Conservation (phyloP, 78 protist species). For the Dictyostelium firmibasis region DNA sequence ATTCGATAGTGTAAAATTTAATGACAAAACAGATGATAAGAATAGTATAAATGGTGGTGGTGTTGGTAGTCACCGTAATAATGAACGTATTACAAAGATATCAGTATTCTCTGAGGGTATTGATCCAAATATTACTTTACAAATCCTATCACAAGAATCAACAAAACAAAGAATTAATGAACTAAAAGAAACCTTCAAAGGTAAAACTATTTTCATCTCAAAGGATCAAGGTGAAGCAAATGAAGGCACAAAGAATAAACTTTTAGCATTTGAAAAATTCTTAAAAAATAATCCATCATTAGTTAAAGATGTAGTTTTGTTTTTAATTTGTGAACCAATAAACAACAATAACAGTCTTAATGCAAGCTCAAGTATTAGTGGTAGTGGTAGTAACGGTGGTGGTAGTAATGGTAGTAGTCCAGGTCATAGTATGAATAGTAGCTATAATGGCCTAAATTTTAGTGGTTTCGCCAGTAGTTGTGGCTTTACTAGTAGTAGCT, state of each 20-base stretch:
- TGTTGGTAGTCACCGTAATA: too few relatives aligned
- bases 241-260: constrained; percentile 57
- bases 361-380: background rate
- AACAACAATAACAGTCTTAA: background rate
- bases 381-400: background rate
- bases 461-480: background rate
- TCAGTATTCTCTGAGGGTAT: constrained; percentile 68
- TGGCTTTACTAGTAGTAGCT: background rate
- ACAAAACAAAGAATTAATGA: background rate
- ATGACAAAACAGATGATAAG: background rate
- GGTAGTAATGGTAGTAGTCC: background rate
- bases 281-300: constrained; percentile 41
- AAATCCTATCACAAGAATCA: background rate
- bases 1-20: constrained; percentile 49
- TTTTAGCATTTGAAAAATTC: constrained; percentile 51
- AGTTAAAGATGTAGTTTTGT: constrained; percentile 50
- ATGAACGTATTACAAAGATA: constrained; percentile 15
- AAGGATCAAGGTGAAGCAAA: constrained; percentile 50
- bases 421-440: background rate
- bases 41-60: too few relatives aligned
- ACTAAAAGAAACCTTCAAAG: constrained; percentile 35
- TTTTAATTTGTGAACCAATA: constrained; percentile 54
- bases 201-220: constrained; percentile 25
- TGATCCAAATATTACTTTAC: constrained; percentile 25
- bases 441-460: background rate